A percentile compares a stretch with the other conserved stretches of the same genome.
These are phyloP conservation scores for Xylaria sp. DNA, from an alignment of 2,329 filamentous ascomycete species.

Conservation along the genomic window DNA sequence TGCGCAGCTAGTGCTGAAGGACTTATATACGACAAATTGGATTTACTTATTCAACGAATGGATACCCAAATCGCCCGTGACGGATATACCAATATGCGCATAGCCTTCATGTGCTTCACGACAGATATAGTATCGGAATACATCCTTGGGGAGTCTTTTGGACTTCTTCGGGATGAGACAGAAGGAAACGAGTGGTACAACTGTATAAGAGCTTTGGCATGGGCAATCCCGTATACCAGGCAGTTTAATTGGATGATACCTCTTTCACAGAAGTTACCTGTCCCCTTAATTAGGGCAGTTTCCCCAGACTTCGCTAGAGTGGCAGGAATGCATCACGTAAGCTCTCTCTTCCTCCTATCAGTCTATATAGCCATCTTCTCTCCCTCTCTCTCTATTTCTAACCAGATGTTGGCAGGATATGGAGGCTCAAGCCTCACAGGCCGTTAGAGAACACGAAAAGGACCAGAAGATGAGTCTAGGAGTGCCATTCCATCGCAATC, in stretches of 20 bases:
- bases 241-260: conserved; percentile 37
- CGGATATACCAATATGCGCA: conserved; percentile 28
- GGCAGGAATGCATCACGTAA: conserved; percentile 32
- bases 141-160: conserved; percentile 24
- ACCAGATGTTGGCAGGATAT: conserved; percentile 19
- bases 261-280: conserved; percentile 26
- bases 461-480: neutral
- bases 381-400: neutral
- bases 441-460: conserved; percentile 21
- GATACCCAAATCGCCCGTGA: conserved; percentile 25
- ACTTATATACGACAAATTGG: conserved; percentile 31
- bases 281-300: conserved; percentile 14
- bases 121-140: conserved; percentile 32
- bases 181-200: conserved; percentile 21
- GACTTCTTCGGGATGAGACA: conserved; percentile 28
- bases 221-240: conserved; percentile 25
- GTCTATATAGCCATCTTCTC: neutral
- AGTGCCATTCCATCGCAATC: conserved; percentile 12
- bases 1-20: conserved; percentile 20
- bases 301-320: conserved; percentile 27
- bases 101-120: conserved; percentile 16
- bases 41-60: conserved; percentile 22
- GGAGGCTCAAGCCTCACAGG: conserved; percentile 25
- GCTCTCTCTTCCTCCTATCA: neutral
- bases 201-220: conserved; percentile 20